Conservation (phyloP, 305 asterid genomes). For the Coffea humblotiana region DNA sequence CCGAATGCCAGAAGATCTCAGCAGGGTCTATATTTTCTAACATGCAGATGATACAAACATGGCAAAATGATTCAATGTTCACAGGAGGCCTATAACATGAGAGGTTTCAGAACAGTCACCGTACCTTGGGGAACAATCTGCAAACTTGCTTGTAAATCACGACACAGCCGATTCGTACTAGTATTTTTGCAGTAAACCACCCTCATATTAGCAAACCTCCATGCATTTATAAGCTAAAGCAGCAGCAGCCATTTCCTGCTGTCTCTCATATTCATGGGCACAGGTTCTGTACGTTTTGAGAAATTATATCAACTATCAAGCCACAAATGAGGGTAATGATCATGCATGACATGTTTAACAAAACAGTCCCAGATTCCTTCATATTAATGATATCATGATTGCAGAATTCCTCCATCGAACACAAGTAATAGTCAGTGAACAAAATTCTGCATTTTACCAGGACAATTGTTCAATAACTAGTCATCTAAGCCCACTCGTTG, state of each 20-base stretch:
- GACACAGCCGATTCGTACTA: constrained; percentile 51
- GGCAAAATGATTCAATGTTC: constrained; percentile 3
- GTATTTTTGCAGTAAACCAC: constrained; percentile 69
- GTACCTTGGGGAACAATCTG: constrained; percentile 74
- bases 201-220: constrained; percentile 85
- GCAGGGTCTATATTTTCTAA: background rate
- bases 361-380: background rate
- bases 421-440: background rate
- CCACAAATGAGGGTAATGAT: constrained; percentile 23
- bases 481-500: background rate
- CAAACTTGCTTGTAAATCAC: constrained; percentile 67
- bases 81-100: background rate
- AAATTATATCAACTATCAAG: constrained; percentile 23
- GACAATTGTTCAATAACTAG: background rate
- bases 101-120: constrained; percentile 16
- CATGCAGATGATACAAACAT: background rate
- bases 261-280: constrained; percentile 72
- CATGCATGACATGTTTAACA: constrained; percentile 18
- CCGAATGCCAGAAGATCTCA: background rate
- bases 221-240: constrained; percentile 87
- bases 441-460: background rate
- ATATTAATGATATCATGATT: background rate
- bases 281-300: constrained; percentile 59
- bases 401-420: background rate
- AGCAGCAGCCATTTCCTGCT: constrained; percentile 74